Evolutionary conservation across 768 basidiomycete species (phyloP), one percentile per base, ranked within the genome.

Genomic region (Lactifluus hygrophoroides): DNA sequence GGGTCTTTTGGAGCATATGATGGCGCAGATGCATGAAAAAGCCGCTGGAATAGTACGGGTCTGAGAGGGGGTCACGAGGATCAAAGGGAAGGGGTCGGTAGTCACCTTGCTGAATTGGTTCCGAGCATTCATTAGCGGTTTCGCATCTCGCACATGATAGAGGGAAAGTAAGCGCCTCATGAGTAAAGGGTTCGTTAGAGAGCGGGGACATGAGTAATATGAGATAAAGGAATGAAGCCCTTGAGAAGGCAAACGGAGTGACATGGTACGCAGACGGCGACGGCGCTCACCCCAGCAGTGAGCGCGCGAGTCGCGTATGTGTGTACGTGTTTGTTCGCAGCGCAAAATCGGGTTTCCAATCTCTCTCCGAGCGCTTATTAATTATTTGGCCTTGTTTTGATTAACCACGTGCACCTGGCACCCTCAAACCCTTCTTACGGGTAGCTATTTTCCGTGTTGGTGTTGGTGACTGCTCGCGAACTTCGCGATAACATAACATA

Each of bases 1-100:
- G 96, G 96, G 69, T 91, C 86, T 71, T 89, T 94, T 17, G 80
- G 69, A 8, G 81, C 78, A 54, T 73, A 71, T 44, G 69, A 67
- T 21, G 79, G 72, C 23, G 76, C 66, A 25, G 91, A 84, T 7
- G 85, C 76, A 74, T 95, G 93, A 67, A 96, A 80, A 14, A 75
- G 65, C 64, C 91, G 88, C 90, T 94, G 65, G 19, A 51, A 30
- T 52, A 21, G 61, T 19, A 51, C 42, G 53, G n/a, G 42, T 47
- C 56, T 47, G 51, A 47, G 49, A 42, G 49, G 34, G 35, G 7
- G 56, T 45, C 43, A 53, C 35, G 16, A 45, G 58, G 51, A 54
- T 17, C 45, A 51, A 38, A 28, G 34, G 38, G 21, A 52, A 45
- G 44, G 38, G 14, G n/a, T n/a, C n/a, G 28, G 19, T 13, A 56